These are phyloP conservation scores for Globisporangium solare DNA, from an alignment of 352 stramenopile species.

Conservation along the genomic window DNA sequence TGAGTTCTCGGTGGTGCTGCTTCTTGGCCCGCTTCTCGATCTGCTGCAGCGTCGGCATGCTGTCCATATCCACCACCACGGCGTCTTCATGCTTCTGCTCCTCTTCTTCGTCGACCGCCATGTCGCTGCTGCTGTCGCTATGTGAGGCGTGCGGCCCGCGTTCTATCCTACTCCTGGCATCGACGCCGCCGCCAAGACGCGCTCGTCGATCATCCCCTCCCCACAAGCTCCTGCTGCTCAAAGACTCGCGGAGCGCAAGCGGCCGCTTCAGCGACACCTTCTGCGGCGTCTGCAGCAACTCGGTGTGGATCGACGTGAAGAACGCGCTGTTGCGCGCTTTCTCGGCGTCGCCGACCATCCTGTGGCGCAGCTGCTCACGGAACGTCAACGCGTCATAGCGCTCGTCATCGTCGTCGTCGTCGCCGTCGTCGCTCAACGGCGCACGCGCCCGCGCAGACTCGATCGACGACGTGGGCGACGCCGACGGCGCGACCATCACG, in stretches of 20 bases:
- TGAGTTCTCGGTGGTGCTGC: not conserved
- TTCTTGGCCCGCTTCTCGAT: not conserved
- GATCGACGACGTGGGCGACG: no score
- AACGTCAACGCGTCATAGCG: not conserved
- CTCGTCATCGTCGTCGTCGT: no score
- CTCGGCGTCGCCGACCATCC: not conserved
- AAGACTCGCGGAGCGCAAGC: not conserved
- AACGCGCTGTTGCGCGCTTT: not conserved
- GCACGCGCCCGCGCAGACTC: no score
- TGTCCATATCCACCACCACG: not conserved
- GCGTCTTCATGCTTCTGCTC: not conserved
- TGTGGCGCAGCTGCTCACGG: not conserved
- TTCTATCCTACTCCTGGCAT: not conserved
- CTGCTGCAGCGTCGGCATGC: not conserved
- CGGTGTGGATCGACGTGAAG: constrained; percentile 5
- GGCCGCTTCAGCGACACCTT: constrained; percentile 11
- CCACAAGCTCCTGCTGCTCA: not conserved
- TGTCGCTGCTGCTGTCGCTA: constrained; percentile 11
- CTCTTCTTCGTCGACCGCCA: not conserved
- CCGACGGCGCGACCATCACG: not conserved
- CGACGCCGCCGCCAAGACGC: not conserved
- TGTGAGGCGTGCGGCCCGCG: not conserved
- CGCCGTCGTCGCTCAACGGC: no score
- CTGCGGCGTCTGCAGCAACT: not conserved
- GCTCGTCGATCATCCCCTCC: not conserved